Evolutionary conservation across 2,329 filamentous ascomycete genomes (phyloP).

Genomic region (Periconia digitata): DNA sequence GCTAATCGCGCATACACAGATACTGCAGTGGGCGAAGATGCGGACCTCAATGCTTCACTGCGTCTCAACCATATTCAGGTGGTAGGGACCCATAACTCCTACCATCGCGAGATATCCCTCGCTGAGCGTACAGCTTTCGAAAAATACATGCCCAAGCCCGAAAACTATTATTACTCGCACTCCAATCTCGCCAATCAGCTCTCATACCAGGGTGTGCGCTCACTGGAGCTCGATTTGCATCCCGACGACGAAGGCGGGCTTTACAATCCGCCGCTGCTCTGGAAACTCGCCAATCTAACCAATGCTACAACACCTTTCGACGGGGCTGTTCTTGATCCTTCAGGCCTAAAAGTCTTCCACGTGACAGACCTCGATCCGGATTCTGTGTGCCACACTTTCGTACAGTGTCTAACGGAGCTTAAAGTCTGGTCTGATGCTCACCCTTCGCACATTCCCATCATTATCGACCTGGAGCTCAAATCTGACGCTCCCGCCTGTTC

Average conservation of each 20-base stretch:
- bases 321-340: slow-evolving; percentile 43
- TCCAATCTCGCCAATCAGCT: slow-evolving; percentile 49
- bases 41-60: slow-evolving; percentile 22
- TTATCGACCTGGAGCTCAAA: slow-evolving; percentile 56
- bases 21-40: slow-evolving; percentile 11
- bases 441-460: slow-evolving; percentile 49
- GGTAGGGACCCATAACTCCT: slow-evolving; percentile 56
- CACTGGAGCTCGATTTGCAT: slow-evolving; percentile 53
- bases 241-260: slow-evolving; percentile 53
- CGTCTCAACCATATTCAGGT: slow-evolving; percentile 57
- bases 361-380: slow-evolving; percentile 54
- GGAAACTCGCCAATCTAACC: slow-evolving; percentile 44
- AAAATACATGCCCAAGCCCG: slow-evolving; percentile 38
- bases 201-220: slow-evolving; percentile 50
- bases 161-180: slow-evolving; percentile 54
- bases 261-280: slow-evolving; percentile 50
- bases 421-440: slow-evolving; percentile 50
- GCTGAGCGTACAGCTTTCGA: slow-evolving; percentile 48
- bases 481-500: slow-evolving; percentile 39
- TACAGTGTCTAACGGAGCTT: slow-evolving; percentile 48
- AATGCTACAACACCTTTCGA: slow-evolving; percentile 43
- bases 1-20: slow-evolving; percentile 16
- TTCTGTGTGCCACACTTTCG: slow-evolving; percentile 50
- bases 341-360: slow-evolving; percentile 55
- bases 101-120: slow-evolving; percentile 50